phyloP scores from a whole-genome alignment of 2,329 filamentous ascomycete genomes.

The Trichoderma koningiopsis region DNA sequence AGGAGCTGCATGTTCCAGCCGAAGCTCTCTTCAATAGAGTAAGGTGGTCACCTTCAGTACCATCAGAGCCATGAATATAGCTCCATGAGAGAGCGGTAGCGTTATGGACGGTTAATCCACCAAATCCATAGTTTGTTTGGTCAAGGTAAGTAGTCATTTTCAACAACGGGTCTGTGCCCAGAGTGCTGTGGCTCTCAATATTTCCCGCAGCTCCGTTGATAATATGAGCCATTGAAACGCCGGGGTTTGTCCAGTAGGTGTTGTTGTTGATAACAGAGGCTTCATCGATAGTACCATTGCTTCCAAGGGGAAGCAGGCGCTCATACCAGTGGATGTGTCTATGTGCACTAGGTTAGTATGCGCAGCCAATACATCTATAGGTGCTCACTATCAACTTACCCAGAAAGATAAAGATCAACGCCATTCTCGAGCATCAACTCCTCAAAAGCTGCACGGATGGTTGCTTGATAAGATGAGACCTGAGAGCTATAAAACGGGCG shows the following conservation, averaged over 20 bases:
- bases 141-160: slow-evolving; percentile 8
- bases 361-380: neutral
- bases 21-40: neutral
- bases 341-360: neutral
- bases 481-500: slow-evolving; percentile 19
- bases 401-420: slow-evolving; percentile 13
- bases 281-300: slow-evolving; percentile 10
- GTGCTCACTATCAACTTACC: neutral
- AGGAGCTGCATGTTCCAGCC: neutral
- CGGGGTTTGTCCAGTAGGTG: slow-evolving; percentile 19
- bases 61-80: slow-evolving; percentile 6
- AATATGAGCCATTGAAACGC: slow-evolving; percentile 14
- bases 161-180: neutral
- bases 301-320: slow-evolving; percentile 15
- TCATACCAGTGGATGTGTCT: slow-evolving; percentile 21
- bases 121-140: slow-evolving; percentile 9
- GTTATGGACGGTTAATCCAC: slow-evolving; percentile 10
- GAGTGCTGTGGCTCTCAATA: slow-evolving; percentile 18
- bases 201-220: slow-evolving; percentile 21
- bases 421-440: slow-evolving; percentile 8
- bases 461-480: slow-evolving; percentile 7
- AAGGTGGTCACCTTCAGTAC: neutral
- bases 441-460: slow-evolving; percentile 5
- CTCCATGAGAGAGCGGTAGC: slow-evolving; percentile 13
- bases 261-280: slow-evolving; percentile 9